These are phyloP conservation scores for Saturnispora dispora DNA, from an alignment of 805 yeast genomes.

Conservation along the genomic window DNA sequence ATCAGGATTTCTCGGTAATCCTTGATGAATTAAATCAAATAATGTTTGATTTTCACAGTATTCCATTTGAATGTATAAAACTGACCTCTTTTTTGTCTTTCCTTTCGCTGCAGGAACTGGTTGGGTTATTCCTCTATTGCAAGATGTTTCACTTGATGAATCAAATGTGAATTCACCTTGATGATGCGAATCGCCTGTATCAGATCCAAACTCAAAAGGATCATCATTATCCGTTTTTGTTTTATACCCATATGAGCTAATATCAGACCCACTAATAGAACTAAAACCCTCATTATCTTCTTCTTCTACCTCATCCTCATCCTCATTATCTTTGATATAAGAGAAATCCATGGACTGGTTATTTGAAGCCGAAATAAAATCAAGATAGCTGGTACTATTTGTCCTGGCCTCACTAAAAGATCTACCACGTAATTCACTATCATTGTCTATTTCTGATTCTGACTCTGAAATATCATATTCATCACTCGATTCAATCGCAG, in stretches of 20 bases:
- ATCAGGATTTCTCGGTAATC: slow-evolving; percentile 57
- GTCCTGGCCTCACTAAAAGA: slow-evolving; percentile 22
- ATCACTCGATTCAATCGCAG: slow-evolving; percentile 23
- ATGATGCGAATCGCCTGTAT: slow-evolving; percentile 14
- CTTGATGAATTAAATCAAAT: slow-evolving; percentile 71
- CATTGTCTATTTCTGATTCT: slow-evolving; percentile 24
- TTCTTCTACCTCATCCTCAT: slow-evolving; percentile 17
- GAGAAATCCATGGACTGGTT: slow-evolving; percentile 45
- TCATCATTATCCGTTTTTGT: slow-evolving; percentile 15
- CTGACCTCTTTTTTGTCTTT: slow-evolving; percentile 39
- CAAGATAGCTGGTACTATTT: slow-evolving; percentile 37
- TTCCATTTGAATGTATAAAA: slow-evolving; percentile 94
- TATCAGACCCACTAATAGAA: slow-evolving; percentile 14
- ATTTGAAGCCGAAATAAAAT: slow-evolving; percentile 59
- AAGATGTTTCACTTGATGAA: slow-evolving; percentile 10
- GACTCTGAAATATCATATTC: slow-evolving; percentile 20
- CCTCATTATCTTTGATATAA: slow-evolving; percentile 27
- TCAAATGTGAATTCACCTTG: slow-evolving; percentile 15
- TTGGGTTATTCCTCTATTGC: slow-evolving; percentile 12
- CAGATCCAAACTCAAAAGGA: slow-evolving; percentile 24
- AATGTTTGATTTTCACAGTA: slow-evolving; percentile 93
- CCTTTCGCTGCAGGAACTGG: slow-evolving; percentile 7
- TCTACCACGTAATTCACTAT: slow-evolving; percentile 14
- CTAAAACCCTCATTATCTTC: slow-evolving; percentile 19
- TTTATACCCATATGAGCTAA: slow-evolving; percentile 16